A percentile compares a stretch with the other conserved stretches of the same genome.
Evolutionary conservation across 768 basidiomycete genomes (phyloP).

Genomic region (Tephrocybe sp.): DNA sequence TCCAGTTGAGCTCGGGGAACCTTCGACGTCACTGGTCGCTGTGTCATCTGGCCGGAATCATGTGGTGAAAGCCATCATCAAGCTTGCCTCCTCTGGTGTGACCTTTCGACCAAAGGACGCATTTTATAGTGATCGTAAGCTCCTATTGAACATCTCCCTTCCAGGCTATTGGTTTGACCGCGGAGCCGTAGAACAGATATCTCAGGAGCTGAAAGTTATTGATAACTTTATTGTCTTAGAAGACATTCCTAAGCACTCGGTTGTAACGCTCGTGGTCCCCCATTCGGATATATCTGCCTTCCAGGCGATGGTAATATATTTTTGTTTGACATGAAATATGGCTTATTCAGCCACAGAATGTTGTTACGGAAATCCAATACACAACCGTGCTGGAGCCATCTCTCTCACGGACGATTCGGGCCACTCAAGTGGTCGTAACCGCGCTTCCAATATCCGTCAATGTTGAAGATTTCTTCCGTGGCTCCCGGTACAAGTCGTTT

Average conservation of each 20-base stretch:
- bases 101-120: slow-evolving; percentile 48
- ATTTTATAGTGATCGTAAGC: slow-evolving; percentile 34
- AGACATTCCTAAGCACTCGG: slow-evolving; percentile 47
- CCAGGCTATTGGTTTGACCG: slow-evolving; percentile 1
- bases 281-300: slow-evolving; percentile 67
- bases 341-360: slow-evolving; percentile 48
- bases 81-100: slow-evolving; percentile 54
- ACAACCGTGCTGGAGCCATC: slow-evolving; percentile 52
- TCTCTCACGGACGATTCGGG: slow-evolving; percentile 51
- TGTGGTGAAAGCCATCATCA: slow-evolving; percentile 52
- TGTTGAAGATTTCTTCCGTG: slow-evolving; percentile 96
- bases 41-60: slow-evolving; percentile 73
- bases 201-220: slow-evolving; percentile 32
- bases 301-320: slow-evolving; percentile 53
- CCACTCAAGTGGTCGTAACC: slow-evolving; percentile 58
- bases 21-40: slow-evolving; percentile 51
- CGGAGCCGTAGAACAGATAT: slow-evolving; percentile 14
- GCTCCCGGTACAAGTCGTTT: slow-evolving; percentile 58
- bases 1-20: slow-evolving; percentile 67
- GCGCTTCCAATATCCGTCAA: slow-evolving; percentile 87
- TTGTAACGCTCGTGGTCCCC: slow-evolving; percentile 55
- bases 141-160: neutral
- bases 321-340: neutral
- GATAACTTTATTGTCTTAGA: slow-evolving; percentile 45
- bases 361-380: slow-evolving; percentile 70